Conservation (phyloP, 192 early-diverging fungal species). For the Diversispora eburnea region DNA sequence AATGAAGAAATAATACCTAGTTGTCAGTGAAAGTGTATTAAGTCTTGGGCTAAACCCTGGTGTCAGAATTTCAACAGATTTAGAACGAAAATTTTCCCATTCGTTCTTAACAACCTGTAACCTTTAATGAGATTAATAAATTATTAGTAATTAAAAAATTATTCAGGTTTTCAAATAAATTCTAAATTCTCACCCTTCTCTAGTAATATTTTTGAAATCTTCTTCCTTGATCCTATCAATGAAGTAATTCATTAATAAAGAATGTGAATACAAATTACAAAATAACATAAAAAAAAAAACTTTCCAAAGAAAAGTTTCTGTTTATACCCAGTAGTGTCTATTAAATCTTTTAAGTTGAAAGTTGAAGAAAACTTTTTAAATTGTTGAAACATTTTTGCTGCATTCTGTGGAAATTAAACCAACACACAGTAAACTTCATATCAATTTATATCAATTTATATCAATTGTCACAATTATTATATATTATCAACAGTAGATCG, state of each 20-base stretch:
- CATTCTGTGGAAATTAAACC: too few relatives aligned
- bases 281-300: neutral
- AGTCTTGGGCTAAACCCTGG: conserved; percentile 4
- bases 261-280: neutral
- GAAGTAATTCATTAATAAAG: neutral
- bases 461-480: too few relatives aligned
- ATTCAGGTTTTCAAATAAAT: neutral
- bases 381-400: conserved; percentile 15
- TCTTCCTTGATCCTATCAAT: neutral
- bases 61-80: conserved; percentile 12
- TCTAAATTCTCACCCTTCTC: conserved; percentile 2
- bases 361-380: conserved; percentile 5
- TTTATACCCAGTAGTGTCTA: conserved; percentile 15
- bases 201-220: conserved; percentile 12
- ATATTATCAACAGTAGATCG: too few relatives aligned
- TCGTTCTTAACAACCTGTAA: neutral
- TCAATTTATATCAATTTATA: too few relatives aligned
- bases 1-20: neutral
- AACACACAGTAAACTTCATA: too few relatives aligned
- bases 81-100: conserved; percentile 7
- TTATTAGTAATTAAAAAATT: neutral
- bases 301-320: neutral
- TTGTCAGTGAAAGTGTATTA: neutral
- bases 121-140: neutral
- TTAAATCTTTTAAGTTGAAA: conserved; percentile 13